These are phyloP conservation scores for Oemleria cerasiformis DNA, from an alignment of 306 rosid genomes.

Conservation along the genomic window DNA sequence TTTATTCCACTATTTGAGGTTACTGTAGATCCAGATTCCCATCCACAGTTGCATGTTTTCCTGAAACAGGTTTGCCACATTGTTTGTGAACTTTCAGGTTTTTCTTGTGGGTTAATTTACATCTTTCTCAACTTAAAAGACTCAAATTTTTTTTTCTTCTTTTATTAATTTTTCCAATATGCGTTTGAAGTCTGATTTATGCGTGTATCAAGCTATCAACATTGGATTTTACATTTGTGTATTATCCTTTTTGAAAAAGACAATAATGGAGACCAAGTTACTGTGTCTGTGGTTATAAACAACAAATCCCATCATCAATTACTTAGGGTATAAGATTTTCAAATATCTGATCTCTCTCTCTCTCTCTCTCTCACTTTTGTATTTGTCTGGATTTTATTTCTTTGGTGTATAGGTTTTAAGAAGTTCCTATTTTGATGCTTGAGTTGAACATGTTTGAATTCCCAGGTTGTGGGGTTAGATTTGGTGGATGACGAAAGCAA, in stretches of 20 bases:
- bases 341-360: background rate
- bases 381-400: background rate
- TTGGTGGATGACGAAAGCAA: slow-evolving; percentile 96
- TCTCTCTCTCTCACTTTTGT: background rate
- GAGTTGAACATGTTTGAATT: slow-evolving; percentile 12
- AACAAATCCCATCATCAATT: too few species aligned
- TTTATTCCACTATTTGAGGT: slow-evolving; percentile 94
- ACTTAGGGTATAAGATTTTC: too few species aligned
- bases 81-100: slow-evolving; percentile 3
- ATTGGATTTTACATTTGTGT: background rate
- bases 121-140: background rate
- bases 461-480: slow-evolving; percentile 92
- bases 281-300: background rate
- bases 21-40: slow-evolving; percentile 94
- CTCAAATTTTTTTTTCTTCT: background rate
- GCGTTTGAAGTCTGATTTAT: background rate
- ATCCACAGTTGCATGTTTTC: slow-evolving; percentile 94
- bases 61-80: slow-evolving; percentile 68
- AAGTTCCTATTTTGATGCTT: background rate
- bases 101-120: background rate
- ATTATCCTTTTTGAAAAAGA: background rate
- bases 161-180: background rate
- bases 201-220: background rate
- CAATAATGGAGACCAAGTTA: background rate
- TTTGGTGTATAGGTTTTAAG: background rate